Conservation (phyloP, 2,329 filamentous ascomycete genomes). For the Exutisphaerella laricina region DNA sequence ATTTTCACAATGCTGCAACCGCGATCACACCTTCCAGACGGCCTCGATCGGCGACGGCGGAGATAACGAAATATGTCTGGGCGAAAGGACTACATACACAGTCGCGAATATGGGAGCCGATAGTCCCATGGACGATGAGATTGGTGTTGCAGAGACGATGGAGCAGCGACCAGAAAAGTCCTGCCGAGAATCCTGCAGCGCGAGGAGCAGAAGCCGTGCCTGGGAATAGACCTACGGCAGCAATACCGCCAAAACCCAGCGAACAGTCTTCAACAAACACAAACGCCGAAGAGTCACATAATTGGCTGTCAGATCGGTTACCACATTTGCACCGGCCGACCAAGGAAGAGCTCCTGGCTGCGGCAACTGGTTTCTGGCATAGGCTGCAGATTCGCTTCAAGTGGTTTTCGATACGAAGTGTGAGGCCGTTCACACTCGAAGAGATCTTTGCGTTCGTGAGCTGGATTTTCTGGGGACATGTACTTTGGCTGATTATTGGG, state of each 20-base stretch:
- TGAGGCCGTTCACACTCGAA: constrained; percentile 88
- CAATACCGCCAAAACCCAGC: constrained; percentile 17
- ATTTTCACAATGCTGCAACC: constrained; percentile 18
- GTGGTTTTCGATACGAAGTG: constrained; percentile 93
- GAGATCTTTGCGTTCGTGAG: constrained; percentile 95
- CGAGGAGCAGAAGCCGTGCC: constrained; percentile 18
- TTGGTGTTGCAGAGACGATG: constrained; percentile 18
- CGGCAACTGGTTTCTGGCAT: constrained; percentile 89
- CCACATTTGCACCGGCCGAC: constrained; percentile 75
- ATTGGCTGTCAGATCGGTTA: constrained; percentile 50
- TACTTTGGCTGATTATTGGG: constrained; percentile 92
- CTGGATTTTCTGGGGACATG: constrained; percentile 88
- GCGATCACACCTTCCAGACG: constrained; percentile 17
- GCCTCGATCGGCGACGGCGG: constrained; percentile 18
- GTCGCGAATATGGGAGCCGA: constrained; percentile 11
- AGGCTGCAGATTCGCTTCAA: constrained; percentile 88
- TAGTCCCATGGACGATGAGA: constrained; percentile 5
- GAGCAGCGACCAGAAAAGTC: constrained; percentile 16
- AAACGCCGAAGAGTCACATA: constrained; percentile 16
- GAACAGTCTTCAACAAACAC: constrained; percentile 14
- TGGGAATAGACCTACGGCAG: constrained; percentile 12
- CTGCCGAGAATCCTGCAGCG: constrained; percentile 9
- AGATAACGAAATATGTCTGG: constrained; percentile 10
- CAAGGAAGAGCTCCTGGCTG: constrained; percentile 86
- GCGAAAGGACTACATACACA: constrained; percentile 2